A percentile compares a stretch with the other conserved stretches of the same genome.
Conservation (phyloP, 148 eudicot genomes). For the Fallopia convolvulus region DNA sequence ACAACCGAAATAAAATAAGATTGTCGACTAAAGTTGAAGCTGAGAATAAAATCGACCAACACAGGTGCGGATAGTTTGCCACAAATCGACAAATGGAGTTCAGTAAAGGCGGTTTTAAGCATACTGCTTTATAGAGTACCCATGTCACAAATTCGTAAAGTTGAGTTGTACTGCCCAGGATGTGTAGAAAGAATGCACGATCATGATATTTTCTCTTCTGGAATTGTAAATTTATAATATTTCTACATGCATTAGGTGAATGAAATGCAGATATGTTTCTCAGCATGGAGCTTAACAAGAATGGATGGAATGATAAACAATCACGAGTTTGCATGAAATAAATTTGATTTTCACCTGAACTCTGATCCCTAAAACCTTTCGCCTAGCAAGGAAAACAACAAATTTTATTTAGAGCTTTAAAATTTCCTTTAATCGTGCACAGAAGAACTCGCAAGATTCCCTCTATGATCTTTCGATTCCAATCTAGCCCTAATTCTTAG, state of each 20-base stretch:
- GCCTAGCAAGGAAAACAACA: not conserved
- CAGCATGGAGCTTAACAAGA: not conserved
- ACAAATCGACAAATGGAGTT: not conserved
- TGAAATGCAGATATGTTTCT: not conserved
- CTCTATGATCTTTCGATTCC: not conserved
- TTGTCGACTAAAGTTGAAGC: not conserved
- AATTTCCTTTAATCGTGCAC: not conserved
- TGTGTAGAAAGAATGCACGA: not conserved
- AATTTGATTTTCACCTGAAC: not conserved
- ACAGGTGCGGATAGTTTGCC: not conserved
- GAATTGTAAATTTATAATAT: not conserved
- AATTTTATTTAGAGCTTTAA: no score
- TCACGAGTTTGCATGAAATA: not conserved
- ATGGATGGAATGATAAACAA: not conserved
- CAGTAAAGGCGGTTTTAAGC: not conserved
- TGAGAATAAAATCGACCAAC: not conserved
- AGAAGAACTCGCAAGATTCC: not conserved
- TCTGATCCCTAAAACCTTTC: not conserved
- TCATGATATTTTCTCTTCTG: not conserved
- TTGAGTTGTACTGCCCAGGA: not conserved
- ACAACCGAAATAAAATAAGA: not conserved
- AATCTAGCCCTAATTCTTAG: not conserved
- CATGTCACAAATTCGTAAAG: not conserved
- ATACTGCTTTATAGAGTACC: not conserved
- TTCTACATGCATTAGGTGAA: not conserved